Evolutionary conservation across 257 asterid genomes (phyloP), one percentile per base, ranked within the genome.

Genomic region (Jaltomata sinuosa): DNA sequence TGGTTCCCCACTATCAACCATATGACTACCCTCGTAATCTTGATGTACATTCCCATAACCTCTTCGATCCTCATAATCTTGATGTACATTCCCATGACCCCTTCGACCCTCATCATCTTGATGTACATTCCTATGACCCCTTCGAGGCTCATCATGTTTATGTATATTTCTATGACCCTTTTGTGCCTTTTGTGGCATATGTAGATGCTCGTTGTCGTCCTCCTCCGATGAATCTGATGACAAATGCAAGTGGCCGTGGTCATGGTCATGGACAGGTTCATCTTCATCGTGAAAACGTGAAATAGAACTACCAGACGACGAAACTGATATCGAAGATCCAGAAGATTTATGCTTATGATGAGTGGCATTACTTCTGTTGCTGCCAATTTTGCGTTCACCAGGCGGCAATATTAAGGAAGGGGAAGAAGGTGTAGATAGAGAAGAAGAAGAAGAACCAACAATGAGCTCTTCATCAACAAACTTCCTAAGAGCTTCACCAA

Each of bases 401-500:
- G 94, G 98, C 84, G 94, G 98, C 84, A 95, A 67, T 25, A 91
- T 89, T 65, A 93, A 83, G 3, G 94, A 92, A 27, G 98, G 95
- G 27, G 99, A 94, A 8, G 99, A 94, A 27, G 90, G 71, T 11
- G 94, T 88, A 34, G 94, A 90, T 0, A 92, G 84, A 5, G 94
- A 90, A 29, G 89, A 87, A 27, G 95, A 87, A 3, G 94, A 81
- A 2, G 94, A 50, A 1, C 92, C 87, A 62, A 90, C 74, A 34
- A 91, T 36, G 40, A 97, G 92, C 87, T 97, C 99, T 77, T 95
- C 98, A 47, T 97, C 98, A 22, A 97, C 99, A 72, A 97, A 97
- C 67, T 86, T 92, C 84, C 97, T 87, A 31, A 97, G 90, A 12
- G 98, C 97, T 16, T 97, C 97, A n/a, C 99, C 98, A n/a, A 97